These are phyloP conservation scores for Penicillium robsamsonii DNA, from an alignment of 495 filamentous ascomycete species.

Conservation along the genomic window DNA sequence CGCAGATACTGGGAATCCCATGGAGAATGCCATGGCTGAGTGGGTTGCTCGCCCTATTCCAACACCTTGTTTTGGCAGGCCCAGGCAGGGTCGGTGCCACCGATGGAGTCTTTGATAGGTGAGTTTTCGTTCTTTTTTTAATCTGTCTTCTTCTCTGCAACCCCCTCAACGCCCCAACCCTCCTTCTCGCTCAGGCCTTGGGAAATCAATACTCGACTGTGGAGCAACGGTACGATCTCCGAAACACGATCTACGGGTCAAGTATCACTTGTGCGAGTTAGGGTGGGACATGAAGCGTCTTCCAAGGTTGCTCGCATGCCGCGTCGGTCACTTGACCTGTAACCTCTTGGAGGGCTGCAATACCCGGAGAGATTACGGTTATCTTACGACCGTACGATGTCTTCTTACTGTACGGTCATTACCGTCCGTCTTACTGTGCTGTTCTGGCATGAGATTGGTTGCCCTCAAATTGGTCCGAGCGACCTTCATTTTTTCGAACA, in stretches of 20 bases:
- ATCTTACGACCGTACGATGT: constrained; percentile 26
- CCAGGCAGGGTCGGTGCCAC: constrained; percentile 71
- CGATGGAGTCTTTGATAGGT: constrained; percentile 85
- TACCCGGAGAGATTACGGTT: constrained; percentile 24
- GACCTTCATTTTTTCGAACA: constrained; percentile 15
- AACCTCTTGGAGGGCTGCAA: constrained; percentile 2
- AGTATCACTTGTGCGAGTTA: constrained; percentile 32
- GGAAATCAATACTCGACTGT: constrained; percentile 29
- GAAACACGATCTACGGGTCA: constrained; percentile 41
- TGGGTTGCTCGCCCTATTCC: constrained; percentile 67
- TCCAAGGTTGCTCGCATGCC: constrained; percentile 53
- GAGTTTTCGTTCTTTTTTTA: constrained; percentile 47
- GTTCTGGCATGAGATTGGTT: constrained; percentile 25
- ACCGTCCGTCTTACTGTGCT: constrained; percentile 33
- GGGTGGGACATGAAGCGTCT: constrained; percentile 34
- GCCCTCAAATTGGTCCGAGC: constrained; percentile 25
- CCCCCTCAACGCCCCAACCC: constrained; percentile 16
- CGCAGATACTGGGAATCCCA: constrained; percentile 66
- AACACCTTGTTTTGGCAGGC: constrained; percentile 66
- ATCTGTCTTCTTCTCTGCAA: constrained; percentile 22
- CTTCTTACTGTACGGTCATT: constrained; percentile 33
- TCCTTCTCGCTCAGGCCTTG: constrained; percentile 23
- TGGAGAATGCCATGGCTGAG: constrained; percentile 82
- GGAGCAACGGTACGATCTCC: constrained; percentile 39
- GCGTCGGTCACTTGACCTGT: constrained; percentile 66